phyloP scores from a whole-genome alignment of 257 asterid genomes.

The Solanum boliviense region DNA sequence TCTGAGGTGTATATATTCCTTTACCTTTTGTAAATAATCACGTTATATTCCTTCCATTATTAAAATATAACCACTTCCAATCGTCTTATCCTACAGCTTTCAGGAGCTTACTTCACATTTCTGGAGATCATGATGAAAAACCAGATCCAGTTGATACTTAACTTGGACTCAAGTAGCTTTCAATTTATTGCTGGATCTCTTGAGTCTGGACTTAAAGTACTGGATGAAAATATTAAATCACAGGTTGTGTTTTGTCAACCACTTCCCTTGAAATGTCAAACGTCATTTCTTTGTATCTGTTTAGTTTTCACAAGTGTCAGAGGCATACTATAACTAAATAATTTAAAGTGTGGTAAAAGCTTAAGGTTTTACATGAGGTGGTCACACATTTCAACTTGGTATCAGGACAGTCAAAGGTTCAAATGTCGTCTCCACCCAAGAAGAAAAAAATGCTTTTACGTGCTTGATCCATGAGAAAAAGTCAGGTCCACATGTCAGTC shows the following conservation, averaged over 20 bases:
- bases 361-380: background rate
- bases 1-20: background rate
- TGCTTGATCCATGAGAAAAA: background rate
- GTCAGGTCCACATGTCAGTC: background rate
- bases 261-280: background rate
- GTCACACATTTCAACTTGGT: background rate
- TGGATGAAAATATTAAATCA: constrained; percentile 73
- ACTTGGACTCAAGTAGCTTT: constrained; percentile 73
- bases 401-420: background rate
- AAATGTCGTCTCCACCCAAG: background rate
- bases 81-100: constrained; percentile 41
- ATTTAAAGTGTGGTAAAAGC: background rate
- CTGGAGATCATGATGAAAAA: constrained; percentile 83
- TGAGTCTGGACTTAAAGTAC: constrained; percentile 91
- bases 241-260: constrained; percentile 41
- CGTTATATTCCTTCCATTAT: background rate
- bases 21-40: background rate
- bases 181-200: constrained; percentile 86
- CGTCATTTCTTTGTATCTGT: background rate
- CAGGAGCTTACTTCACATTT: constrained; percentile 84
- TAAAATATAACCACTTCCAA: background rate
- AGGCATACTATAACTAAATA: background rate
- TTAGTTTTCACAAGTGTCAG: background rate
- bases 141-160: constrained; percentile 61
- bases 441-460: background rate